Evolutionary conservation across 2,329 filamentous ascomycete species (phyloP), one percentile per base, ranked within the genome.

Genomic region (Acephala macrosclerotiorum): DNA sequence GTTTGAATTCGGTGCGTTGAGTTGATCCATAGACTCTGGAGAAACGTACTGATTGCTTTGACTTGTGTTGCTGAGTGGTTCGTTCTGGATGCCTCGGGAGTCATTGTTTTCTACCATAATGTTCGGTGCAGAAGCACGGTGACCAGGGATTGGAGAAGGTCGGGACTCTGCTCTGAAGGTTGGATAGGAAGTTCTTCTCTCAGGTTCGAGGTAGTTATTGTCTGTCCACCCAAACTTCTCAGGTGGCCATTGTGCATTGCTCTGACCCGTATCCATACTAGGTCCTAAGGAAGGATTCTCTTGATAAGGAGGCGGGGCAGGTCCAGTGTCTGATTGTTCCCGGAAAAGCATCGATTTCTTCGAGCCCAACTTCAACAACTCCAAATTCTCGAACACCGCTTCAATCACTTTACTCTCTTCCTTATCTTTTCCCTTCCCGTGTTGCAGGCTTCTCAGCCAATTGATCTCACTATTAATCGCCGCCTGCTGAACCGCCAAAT

Each of bases 381-480:
- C 59, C 16, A 53, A 36, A 18, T 63, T 63, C 40, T 63, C 61
- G 40, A 63, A 63, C 5, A 36, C 29, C 1, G 20, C 47, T 6
- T 58, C 38, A 7, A 26, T 16, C 4, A 6, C 40, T 5, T 35
- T n/a, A 2, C 22, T 40, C 26, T 33, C 12, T 3, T 53, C 49
- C 25, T 7, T 53, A 25, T 53, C 38, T 51, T 16, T 51, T n/a
- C 1, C 53, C n/a, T 51, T 47, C 12, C 16, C 57, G 2, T 9
- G 33, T 9, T 20, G 58, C 55, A 35, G 45, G 36, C 14, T 63
- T 16, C 61, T 45, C 53, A 63, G 11, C 22, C 57, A 58, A 9
- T 18, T 20, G 25, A 63, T 63, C 45, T 63, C 61, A 9, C 22
- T 42, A 59, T 63, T 63, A 22, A 63, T 49, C 16, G 61, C 61